Base-by-base conservation (phyloP, 805 yeast species). In the Soucietia sequanensis region DNA sequence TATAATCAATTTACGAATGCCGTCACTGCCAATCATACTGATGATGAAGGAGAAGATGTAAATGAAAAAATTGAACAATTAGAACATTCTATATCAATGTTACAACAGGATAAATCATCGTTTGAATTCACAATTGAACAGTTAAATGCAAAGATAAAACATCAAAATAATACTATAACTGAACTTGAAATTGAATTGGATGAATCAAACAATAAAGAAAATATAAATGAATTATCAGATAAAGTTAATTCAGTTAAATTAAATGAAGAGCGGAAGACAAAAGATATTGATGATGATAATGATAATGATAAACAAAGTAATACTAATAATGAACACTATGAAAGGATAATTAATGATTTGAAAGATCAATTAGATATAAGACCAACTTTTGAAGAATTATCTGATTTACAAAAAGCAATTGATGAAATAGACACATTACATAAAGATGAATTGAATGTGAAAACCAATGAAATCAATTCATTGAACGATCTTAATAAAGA, bases 381-480 rank as follows among this genome's bases (percentile, higher is more conserved):
- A 34, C 77, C 77, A 1, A 54, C 71, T 0, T 49, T 60, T 23
- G 65, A 62, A 9, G 74, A 72, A 43, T 41, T 70, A 14, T 55
- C 63, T 6, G 75, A 71, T 33, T 54, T 72, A 5, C 73, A 72
- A 41, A 55, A 52, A n/a, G 49, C 66, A 6, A 44, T 67, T 34
- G 70, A 71, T 27, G 73, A 70, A 38, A 48, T 71, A 33, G 72
- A 70, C 16, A 39, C 55, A 6, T 45, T 65, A 21, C 72, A 70
- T 34, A 60, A 61, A 33, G 45, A 47, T 17, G 68, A 62, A 54
- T 27, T 61, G 44, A 31, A 47, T 35, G 39, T 52, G 32, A 45
- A 62, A 47, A 48, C 47, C 33, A 36, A 58, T 30, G 55, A 48
- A 44, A 23, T 58, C 23, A 50, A 54, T 30, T 54, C 30, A 19